Evolutionary conservation across 306 rosid genomes (phyloP), one percentile per base, ranked within the genome.

Genomic region (Medicago lupulina): DNA sequence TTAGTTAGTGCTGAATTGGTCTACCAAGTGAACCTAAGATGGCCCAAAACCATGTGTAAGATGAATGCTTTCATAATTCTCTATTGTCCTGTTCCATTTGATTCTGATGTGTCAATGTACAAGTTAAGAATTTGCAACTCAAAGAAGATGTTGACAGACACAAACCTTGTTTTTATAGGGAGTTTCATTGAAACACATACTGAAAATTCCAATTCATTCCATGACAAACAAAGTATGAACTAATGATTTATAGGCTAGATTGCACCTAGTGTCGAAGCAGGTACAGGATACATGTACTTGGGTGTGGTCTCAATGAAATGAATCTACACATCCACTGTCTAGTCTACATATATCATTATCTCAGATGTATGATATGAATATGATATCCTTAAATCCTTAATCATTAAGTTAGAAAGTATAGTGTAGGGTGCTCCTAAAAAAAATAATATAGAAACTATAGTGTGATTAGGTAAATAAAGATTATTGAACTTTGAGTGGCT

Each of bases 131-230:
- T 80, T 77, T 71, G 70, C 53, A 79, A 44, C 60, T 63, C 70
- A 55, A 78, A 69, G 80, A 82, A 84, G 97, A 89, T 83, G 93
- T 79, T 82, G 96, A 89, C 93, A 64, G 28, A 23, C 28, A 23
- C 69, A 46, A 60, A 64, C 54, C 73, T 80, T 92, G 91, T 82
- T 84, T 89, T 85, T 85, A 81, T 88, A 28, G 80, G 19, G 70
- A 86, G 79, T 76, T 89, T 86, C 89, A 82, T 80, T 85, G 91
- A 70, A 85, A 85, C 70, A 64, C 34, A 28, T 36, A 69, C 61
- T 43, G 46, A 74, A 67, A 74, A 73, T 70, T 77, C 74, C 76
- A 76, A 69, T 44, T 75, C 72, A 59, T 74, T 76, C 21, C 77
- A 44, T 81, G 88, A 84, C 78, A 79, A 75, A 72, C 75, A 73